Evolutionary conservation across 2,329 filamentous ascomycete genomes (phyloP).

Genomic region (Aspergillus chevalieri): DNA sequence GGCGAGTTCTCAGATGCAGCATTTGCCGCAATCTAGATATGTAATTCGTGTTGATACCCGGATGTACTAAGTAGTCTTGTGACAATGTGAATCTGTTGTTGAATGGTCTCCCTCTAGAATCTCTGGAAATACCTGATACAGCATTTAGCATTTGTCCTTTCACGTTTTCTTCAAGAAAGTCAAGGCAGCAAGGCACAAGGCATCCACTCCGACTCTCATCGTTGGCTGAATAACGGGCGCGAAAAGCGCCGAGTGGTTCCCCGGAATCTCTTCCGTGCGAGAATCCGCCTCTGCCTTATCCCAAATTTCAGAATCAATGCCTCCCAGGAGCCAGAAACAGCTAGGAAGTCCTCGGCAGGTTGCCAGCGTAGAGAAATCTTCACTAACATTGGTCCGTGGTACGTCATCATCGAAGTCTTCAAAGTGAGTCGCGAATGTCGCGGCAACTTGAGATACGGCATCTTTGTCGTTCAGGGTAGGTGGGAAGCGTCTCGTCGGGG

Average conservation of each 20-base stretch:
- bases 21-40: too few species aligned
- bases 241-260: slow-evolving; percentile 57
- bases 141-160: too few species aligned
- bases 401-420: slow-evolving; percentile 28
- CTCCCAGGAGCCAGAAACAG: slow-evolving; percentile 54
- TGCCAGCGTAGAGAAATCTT: slow-evolving; percentile 55
- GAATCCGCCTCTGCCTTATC: slow-evolving; percentile 43
- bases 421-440: slow-evolving; percentile 46
- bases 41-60: too few species aligned
- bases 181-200: slow-evolving; percentile 47
- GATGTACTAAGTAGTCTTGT: too few species aligned
- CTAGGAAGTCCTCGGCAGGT: slow-evolving; percentile 45
- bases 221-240: slow-evolving; percentile 56
- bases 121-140: too few species aligned
- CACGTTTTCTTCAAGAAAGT: slow-evolving; percentile 24
- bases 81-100: too few species aligned
- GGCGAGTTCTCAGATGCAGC: too few species aligned
- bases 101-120: too few species aligned
- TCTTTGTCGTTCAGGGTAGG: slow-evolving; percentile 48
- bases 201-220: slow-evolving; percentile 48
- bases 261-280: slow-evolving; percentile 45
- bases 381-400: slow-evolving; percentile 37
- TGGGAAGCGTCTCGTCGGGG: slow-evolving; percentile 46
- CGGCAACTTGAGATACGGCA: slow-evolving; percentile 40
- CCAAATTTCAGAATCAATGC: slow-evolving; percentile 46